phyloP scores from a whole-genome alignment of 768 basidiomycete species.

The Lentinula sp. region DNA sequence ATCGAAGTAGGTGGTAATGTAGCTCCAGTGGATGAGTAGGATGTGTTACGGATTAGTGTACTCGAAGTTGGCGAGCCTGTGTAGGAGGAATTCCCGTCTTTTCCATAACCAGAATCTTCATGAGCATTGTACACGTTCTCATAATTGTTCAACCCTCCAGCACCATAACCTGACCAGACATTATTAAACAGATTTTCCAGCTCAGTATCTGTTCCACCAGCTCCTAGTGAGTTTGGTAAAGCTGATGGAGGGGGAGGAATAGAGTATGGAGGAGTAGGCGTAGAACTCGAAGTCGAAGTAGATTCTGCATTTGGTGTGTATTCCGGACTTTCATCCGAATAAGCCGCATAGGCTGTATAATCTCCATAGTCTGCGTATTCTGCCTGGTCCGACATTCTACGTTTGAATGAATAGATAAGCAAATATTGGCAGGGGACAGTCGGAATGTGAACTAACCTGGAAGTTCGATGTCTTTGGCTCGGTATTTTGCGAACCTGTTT shows the following conservation, averaged over 20 bases:
- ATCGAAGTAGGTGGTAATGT: too few species aligned
- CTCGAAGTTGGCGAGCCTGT: too few species aligned
- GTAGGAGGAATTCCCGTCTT: neutral
- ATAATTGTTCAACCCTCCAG: constrained; percentile 20
- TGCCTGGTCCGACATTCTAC: neutral
- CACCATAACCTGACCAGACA: constrained; percentile 63
- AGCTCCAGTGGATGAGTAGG: too few species aligned
- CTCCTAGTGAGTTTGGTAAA: neutral
- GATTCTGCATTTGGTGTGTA: neutral
- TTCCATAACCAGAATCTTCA: neutral
- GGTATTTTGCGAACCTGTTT: neutral
- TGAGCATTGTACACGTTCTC: neutral
- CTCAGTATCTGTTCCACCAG: constrained; percentile 43
- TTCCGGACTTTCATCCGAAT: neutral
- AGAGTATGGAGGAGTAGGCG: neutral
- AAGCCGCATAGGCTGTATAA: neutral
- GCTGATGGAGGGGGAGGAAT: neutral
- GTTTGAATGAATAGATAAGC: neutral
- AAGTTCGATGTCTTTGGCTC: neutral
- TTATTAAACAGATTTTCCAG: constrained; percentile 71
- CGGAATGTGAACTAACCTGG: neutral
- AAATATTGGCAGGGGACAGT: neutral
- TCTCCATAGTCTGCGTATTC: neutral
- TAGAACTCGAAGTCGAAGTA: neutral
- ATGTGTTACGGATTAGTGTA: too few species aligned